A percentile compares a stretch with the other conserved stretches of the same genome.
Conservation (phyloP, 805 yeast genomes). For the Nakazawaea holstii region DNA sequence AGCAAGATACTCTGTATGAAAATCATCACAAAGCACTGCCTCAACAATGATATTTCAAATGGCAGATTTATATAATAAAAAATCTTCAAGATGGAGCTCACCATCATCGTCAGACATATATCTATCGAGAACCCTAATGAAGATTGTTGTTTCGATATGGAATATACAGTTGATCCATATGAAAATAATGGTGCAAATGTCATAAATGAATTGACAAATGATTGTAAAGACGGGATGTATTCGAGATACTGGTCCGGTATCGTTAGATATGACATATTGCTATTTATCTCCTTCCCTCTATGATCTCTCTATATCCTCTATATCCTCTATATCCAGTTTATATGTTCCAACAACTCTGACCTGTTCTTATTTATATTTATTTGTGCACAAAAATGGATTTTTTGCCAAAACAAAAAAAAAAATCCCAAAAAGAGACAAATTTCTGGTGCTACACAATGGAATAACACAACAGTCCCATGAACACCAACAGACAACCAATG, state of each 20-base stretch:
- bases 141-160: constrained; percentile 58
- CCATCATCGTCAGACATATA: constrained; percentile 86
- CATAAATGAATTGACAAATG: constrained; percentile 58
- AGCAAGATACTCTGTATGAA: constrained; percentile 65
- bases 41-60: constrained; percentile 68
- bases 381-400: no score
- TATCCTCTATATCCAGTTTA: neutral
- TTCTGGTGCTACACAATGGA: neutral
- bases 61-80: constrained; percentile 76
- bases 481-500: constrained; percentile 46
- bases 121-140: constrained; percentile 86
- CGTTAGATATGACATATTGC: constrained; percentile 10
- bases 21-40: constrained; percentile 86
- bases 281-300: neutral
- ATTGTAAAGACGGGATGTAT: constrained; percentile 34
- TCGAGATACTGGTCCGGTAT: constrained; percentile 10
- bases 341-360: no score
- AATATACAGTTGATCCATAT: constrained; percentile 75
- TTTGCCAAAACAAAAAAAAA: no score
- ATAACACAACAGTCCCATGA: constrained; percentile 42
- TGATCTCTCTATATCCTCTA: no score
- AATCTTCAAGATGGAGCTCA: constrained; percentile 68
- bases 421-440: no score
- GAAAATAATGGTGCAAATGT: constrained; percentile 82
- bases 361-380: no score